Base-by-base conservation (phyloP, 2,329 filamentous ascomycete species). In the Cordyceps cicadae region DNA sequence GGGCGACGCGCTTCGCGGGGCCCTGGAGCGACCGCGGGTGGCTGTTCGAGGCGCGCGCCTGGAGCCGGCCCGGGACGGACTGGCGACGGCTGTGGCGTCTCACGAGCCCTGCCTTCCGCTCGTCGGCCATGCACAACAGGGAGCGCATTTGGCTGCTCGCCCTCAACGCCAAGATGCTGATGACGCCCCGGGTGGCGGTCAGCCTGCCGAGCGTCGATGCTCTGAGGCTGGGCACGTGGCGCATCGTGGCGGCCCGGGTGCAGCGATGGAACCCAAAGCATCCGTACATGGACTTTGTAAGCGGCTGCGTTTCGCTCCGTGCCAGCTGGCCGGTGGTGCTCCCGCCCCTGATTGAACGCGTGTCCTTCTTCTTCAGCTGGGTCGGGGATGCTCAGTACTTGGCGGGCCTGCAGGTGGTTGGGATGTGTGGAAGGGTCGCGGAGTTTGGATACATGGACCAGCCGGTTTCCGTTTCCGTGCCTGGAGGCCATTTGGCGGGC, bases 391-490 rank as follows among this genome's bases (percentile, higher is more conserved):
- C 34, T 5, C 24, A 52, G 15, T 59, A 46, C 19, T 32, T 59
- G n/a, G 34, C 37, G n/a, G 57, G 57, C 24, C n/a, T 59, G n/a
- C 53, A 29, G 43, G 39, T 53, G 26, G 49, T 59, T 26, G 39
- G 48, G 19, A 29, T n/a, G 6, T 43, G 49, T n/a, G 57, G 57
- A 15, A 29, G 21, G 8, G 39, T 54, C 12, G 37, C 53, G 12
- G 57, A 59, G 49, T 17, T 59, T 17, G 57, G 57, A 34, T 59
- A 59, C 39, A 59, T 46, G 41, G 26, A 21, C n/a, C 11, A 24
- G 2, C 49, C 46, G 34, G 26, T 9, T 3, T 24, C n/a, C 15
- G n/a, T 59, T 24, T 3, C 17, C 15, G 12, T 37, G 12, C 41
- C 15, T n/a, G 49, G 49, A 11, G 26, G 24, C 11, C 7, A 7